Conservation (phyloP, 352 stramenopile genomes). For the Phytophthora nicotianae region DNA sequence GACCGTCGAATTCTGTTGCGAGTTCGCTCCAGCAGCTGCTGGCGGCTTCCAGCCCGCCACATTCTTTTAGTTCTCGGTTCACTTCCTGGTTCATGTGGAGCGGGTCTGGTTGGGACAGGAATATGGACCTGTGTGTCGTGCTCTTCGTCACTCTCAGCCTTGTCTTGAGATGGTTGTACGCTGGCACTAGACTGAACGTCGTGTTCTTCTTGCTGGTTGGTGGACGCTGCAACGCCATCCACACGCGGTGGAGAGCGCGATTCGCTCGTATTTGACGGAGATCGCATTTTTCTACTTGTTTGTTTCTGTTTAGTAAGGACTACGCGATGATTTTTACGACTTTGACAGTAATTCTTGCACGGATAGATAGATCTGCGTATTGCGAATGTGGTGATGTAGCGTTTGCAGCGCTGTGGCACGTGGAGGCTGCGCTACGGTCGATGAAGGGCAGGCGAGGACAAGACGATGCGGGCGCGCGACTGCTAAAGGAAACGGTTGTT, state of each 20-base stretch:
- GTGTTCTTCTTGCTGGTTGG: conserved; percentile 25
- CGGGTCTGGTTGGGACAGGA: conserved; percentile 6
- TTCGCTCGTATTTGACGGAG: conserved; percentile 4
- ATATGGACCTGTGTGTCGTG: conserved; percentile 2
- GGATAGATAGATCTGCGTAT: not conserved
- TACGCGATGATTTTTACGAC: conserved; percentile 4
- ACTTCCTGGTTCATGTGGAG: conserved; percentile 1
- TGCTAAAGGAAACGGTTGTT: conserved; percentile 33
- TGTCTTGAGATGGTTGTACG: not conserved
- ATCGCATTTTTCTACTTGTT: conserved; percentile 19
- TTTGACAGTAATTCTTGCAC: not conserved
- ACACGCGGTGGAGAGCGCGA: conserved; percentile 8
- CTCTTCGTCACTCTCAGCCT: conserved; percentile 24
- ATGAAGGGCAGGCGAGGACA: not conserved
- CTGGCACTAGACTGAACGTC: not conserved
- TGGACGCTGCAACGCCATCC: not conserved
- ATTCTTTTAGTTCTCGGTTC: conserved; percentile 8
- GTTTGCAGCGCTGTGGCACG: not conserved
- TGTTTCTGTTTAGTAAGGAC: not conserved
- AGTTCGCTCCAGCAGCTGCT: conserved; percentile 23
- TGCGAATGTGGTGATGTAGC: not conserved
- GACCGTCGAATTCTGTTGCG: conserved; percentile 17
- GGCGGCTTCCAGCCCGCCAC: conserved; percentile 12
- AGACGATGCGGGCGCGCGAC: conserved; percentile 8
- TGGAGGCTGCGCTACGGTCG: conserved; percentile 1